Base-by-base conservation (phyloP, 345 rosid genomes). In the Gossypium turneri region DNA sequence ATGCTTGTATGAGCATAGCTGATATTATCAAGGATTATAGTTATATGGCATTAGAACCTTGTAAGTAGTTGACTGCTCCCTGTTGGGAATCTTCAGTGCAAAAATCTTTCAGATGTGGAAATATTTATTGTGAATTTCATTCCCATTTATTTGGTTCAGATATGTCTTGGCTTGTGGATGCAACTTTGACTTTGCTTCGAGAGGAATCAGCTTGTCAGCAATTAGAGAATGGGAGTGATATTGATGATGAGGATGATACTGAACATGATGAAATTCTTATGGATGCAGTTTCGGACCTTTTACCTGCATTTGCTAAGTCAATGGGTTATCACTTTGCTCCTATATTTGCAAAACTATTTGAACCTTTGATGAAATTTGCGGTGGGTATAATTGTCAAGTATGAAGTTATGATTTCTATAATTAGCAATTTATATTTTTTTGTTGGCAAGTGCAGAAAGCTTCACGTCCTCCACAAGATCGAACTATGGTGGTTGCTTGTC, bases 261-360 rank as follows among this genome's bases (percentile, higher is more conserved):
- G 89, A 81, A 76, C 99, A 93, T 78, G 99, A 96, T 73, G 99
- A 96, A 82, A 84, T 93, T 79, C 94, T 95, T 67, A 95, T 95
- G 97, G 98, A 96, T 87, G 97, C 97, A 44, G 97, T 93, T 75
- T 93, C 99, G 56, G 99, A 96, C 76, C 90, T 96, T 74, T 94
- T 96, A 81, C 99, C 99, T 41, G 97, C 97, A 69, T 93, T 96
- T 83, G 98, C 99, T 43, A 90, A 90, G 90, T 82, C 90, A 79
- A 86, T 96, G 97, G 99, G 99, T 80, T 77, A 84, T 80, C 92
- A 92, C 79, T 93, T 93, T 86, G 95, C 97, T 17, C 92, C 97
- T 12, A 85, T 92, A 78, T 90, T 93, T 85, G 92, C 88, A 6
- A 88, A 81, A 77, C 79, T 96, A 62, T 93, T 96, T 83, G 99